Evolutionary conservation across 441 rosid genomes (phyloP).

Genomic region (Cnidoscolus chayamansa): DNA sequence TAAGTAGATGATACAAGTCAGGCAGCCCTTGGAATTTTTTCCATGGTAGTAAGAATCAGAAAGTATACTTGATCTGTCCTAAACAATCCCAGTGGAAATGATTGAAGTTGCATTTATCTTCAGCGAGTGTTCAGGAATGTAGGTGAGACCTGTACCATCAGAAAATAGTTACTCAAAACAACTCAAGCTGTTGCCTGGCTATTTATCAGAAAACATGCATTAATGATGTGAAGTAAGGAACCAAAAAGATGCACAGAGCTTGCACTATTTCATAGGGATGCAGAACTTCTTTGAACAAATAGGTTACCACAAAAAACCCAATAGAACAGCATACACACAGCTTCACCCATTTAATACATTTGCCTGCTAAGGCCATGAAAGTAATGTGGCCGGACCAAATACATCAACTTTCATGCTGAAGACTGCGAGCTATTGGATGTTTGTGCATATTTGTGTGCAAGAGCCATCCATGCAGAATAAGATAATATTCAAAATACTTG

Average conservation of each 20-base stretch:
- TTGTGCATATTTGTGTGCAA: not conserved
- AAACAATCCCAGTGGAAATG: conserved; percentile 67
- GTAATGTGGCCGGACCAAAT: not conserved
- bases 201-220: not conserved
- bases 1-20: conserved; percentile 5
- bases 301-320: not conserved
- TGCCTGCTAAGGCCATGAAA: not conserved
- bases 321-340: not conserved
- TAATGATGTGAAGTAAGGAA: not conserved
- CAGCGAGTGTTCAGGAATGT: conserved; percentile 80
- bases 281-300: not conserved
- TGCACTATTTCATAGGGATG: not conserved
- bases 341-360: not conserved
- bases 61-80: conserved; percentile 24
- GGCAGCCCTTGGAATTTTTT: conserved; percentile 14
- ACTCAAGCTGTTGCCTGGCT: not conserved
- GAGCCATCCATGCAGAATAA: not conserved
- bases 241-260: not conserved
- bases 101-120: conserved; percentile 94
- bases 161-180: conserved; percentile 15
- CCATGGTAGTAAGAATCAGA: conserved; percentile 8
- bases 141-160: conserved; percentile 68
- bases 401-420: not conserved
- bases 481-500: not conserved
- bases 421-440: not conserved